A percentile compares a stretch with the other conserved stretches of the same genome.
Conservation (phyloP, 2,329 filamentous ascomycete genomes). For the Rhexocercosporidium sp. region DNA sequence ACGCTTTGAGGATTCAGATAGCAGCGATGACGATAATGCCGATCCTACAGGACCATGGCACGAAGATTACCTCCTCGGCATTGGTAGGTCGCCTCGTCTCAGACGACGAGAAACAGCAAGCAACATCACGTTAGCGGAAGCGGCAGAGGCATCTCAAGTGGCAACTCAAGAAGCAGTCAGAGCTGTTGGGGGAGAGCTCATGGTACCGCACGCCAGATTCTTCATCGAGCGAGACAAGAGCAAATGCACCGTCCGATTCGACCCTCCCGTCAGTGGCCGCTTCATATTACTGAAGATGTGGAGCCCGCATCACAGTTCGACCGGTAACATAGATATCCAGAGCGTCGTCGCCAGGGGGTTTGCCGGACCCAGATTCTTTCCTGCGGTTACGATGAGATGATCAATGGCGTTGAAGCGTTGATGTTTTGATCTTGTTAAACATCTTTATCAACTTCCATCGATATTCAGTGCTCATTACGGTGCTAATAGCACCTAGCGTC, state of each 20-base stretch:
- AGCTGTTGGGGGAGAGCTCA: conserved; percentile 62
- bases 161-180: conserved; percentile 62
- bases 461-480: not conserved
- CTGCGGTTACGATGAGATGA: conserved; percentile 53
- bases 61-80: conserved; percentile 29
- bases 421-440: not conserved
- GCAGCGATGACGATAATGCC: conserved; percentile 30
- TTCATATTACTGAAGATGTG: conserved; percentile 91
- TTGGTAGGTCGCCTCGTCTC: conserved; percentile 21
- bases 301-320: conserved; percentile 71
- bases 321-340: conserved; percentile 85
- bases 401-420: not conserved
- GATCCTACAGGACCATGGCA: conserved; percentile 30
- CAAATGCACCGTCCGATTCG: conserved; percentile 85
- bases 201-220: conserved; percentile 80
- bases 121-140: conserved; percentile 41
- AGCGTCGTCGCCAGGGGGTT: conserved; percentile 83
- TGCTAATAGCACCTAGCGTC: not conserved
- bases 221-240: conserved; percentile 82
- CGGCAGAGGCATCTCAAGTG: conserved; percentile 46
- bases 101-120: conserved; percentile 39
- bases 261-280: conserved; percentile 79
- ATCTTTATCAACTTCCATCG: not conserved
- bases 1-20: conserved; percentile 54
- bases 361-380: conserved; percentile 85